Evolutionary conservation across 257 asterid genomes (phyloP), one percentile per base, ranked within the genome.

Genomic region (Solanum peruvianum): DNA sequence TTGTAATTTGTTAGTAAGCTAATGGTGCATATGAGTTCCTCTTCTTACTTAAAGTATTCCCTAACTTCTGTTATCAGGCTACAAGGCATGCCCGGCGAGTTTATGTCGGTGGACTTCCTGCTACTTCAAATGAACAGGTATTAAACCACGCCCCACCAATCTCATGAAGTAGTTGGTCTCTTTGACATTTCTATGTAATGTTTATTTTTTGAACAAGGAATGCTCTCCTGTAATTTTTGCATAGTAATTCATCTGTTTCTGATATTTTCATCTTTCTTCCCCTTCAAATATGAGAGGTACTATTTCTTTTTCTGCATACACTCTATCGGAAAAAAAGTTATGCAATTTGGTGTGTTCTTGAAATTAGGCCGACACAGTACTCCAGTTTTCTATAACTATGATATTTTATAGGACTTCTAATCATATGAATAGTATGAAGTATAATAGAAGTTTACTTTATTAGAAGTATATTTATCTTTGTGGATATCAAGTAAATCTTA

Each of bases 31-130:
- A 9, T 49, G 45, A 11, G 29, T 81, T 49, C 69, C 69, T 29
- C 69, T 29, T 49, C 52, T 81, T 18, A 29, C 44, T 45, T 81
- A 9, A 47, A 29, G 67, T 18, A 81, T 47, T 49, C 49, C 69
- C 44, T 31, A 45, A 81, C 66, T 81, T 90, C 80, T 90, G 86
- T 91, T 87, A 27, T 88, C 94, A 97, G 98, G 99, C 98, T 75
- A 97, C 99, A 2, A 91, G 98, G 86, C 98, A 95, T 92, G 99
- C 98, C 88, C 94, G 99, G 66, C 94, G 98, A 88, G 98, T 95
- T 73, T 97, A 95, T 92, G 99, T 97, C 89, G 99, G 99, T 87
- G 98, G 99, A 82, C 98, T 97, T 44, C 93, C 99, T 60, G 95
- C 98, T 5, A 87, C 98, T 86, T 98, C 98, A 64, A 97, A 97